Evolutionary conservation across 2,329 filamentous ascomycete genomes (phyloP).

Genomic region (Cadophora sp.): DNA sequence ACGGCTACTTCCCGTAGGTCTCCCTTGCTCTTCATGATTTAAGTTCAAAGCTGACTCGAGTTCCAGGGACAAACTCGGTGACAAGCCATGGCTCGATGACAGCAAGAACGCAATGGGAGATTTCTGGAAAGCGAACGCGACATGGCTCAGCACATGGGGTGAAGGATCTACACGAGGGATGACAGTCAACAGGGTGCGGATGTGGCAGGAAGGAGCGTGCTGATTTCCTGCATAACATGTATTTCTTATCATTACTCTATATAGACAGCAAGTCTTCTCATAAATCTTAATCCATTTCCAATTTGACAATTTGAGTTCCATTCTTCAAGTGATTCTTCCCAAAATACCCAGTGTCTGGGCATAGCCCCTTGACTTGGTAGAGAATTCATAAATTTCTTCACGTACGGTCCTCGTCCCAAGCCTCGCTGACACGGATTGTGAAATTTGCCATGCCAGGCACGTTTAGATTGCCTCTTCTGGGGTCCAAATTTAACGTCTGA

Average conservation of each 20-base stretch:
- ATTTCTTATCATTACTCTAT: background rate
- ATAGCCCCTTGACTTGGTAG: no score
- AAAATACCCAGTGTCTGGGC: no score
- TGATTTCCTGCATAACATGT: background rate
- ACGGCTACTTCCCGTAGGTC: slow-evolving; percentile 55
- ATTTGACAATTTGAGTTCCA: no score
- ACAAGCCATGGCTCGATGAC: slow-evolving; percentile 55
- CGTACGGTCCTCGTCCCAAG: no score
- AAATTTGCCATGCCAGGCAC: no score
- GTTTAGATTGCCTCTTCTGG: no score
- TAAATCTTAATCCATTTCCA: no score
- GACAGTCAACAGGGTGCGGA: slow-evolving; percentile 35
- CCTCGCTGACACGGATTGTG: no score
- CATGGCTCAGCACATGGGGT: slow-evolving; percentile 57
- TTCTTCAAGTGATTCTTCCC: no score
- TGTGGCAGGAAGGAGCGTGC: slow-evolving; percentile 47
- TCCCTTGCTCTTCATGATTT: background rate
- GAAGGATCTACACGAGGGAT: slow-evolving; percentile 30
- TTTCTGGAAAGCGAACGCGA: slow-evolving; percentile 51
- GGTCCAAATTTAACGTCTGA: background rate
- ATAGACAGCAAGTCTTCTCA: background rate
- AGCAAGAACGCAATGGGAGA: slow-evolving; percentile 49
- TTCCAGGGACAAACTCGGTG: slow-evolving; percentile 35
- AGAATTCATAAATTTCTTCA: no score
- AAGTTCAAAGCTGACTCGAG: slow-evolving; percentile 21